Evolutionary conservation across 805 yeast species (phyloP).

Genomic region (Pichia heedii): DNA sequence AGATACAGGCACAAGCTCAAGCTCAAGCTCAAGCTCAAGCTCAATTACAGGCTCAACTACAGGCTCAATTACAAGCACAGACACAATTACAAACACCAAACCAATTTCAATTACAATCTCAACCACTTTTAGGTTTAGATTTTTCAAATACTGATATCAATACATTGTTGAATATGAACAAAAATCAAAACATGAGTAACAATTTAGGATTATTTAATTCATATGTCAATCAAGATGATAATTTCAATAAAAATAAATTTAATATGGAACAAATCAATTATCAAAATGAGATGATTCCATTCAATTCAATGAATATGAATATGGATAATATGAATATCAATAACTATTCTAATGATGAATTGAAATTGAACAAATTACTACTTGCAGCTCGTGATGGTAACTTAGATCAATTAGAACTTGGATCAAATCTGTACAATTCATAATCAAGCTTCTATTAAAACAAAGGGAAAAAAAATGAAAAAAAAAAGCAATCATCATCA

Average conservation of each 20-base stretch:
- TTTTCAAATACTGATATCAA: constrained; percentile 8
- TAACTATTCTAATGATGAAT: constrained; percentile 16
- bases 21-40: background rate
- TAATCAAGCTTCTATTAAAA: too few species aligned
- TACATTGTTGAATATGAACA: constrained; percentile 7
- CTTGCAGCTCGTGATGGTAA: constrained; percentile 50
- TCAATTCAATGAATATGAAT: constrained; percentile 14
- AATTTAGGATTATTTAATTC: constrained; percentile 20
- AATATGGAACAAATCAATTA: constrained; percentile 15
- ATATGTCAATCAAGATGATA: constrained; percentile 17
- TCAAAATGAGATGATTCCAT: constrained; percentile 22
- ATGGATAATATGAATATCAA: constrained; percentile 5
- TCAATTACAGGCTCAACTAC: background rate
- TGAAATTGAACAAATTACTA: constrained; percentile 42
- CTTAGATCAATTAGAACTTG: constrained; percentile 41
- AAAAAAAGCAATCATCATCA: too few species aligned
- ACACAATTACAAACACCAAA: background rate
- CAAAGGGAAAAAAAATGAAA: too few species aligned
- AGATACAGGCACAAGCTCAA: background rate
- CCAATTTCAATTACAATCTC: constrained; percentile 1
- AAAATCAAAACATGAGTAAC: constrained; percentile 15
- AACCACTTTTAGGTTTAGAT: constrained; percentile 2
- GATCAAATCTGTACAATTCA: constrained; percentile 31
- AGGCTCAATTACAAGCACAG: background rate
- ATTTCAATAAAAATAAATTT: constrained; percentile 10